Base-by-base conservation (phyloP, 179 eudicot genomes). In the Sideroxylon spinosum region DNA sequence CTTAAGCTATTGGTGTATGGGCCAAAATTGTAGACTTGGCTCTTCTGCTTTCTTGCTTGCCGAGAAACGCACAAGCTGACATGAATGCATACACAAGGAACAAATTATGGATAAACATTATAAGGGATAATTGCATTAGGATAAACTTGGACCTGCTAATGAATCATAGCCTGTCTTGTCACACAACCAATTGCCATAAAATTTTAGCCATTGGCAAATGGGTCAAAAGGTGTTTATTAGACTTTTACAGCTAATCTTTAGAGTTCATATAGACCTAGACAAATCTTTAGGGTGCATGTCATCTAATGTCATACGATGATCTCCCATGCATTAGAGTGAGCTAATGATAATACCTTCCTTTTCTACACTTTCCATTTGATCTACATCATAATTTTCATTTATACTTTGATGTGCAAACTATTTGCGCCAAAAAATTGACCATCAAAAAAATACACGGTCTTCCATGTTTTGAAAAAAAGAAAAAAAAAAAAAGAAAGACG, bases 181-280 rank as follows among this genome's bases (percentile, higher is more conserved):
- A 57, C 10, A 57, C 62, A 57, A 57, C 62, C 73, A 44, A 4
- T 69, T 68, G 20, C 13, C 19, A 69, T 69, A n/a, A 69, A 69
- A 57, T 57, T 13, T 10, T 9, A 23, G 56, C 56, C 9, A 0
- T 48, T 49, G 32, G n/a, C 9, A n/a, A 22, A 53, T 70, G 74
- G 74, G 57, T 56, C 32, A 6, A 70, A 22, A 25, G 48, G 20
- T 49, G 56, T 0, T 55, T 55, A 16, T 53, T 26, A 25, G 44
- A 63, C n/a, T 72, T 7, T 29, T 6, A 3, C 22, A 2, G 9
- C 9, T n/a, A 29, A 29, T 29, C 37, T 29, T 29, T 29, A 29
- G 37, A 3, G 37, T 29, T 1, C 37, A 29, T 29, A 29, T 29
- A 29, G 37, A 29, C 37, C 37, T 29, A 29, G 37, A 29, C 20